Conservation (phyloP, 164 flowering plant species). For the Chloranthus sessilifolius region DNA sequence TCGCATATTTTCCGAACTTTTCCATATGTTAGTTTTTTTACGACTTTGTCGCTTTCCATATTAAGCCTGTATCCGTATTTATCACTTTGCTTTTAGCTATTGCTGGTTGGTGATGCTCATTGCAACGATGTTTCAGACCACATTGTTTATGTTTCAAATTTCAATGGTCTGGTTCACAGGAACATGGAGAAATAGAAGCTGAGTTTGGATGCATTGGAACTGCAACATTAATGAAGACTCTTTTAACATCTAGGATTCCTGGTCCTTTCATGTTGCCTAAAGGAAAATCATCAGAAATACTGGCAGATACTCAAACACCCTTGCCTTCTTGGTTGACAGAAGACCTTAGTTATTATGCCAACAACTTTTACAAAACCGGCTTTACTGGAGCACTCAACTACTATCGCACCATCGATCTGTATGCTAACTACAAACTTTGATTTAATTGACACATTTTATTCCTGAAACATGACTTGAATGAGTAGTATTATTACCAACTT, state of each 20-base stretch:
- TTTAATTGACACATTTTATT: too few relatives aligned
- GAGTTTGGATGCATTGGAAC: conserved; percentile 38
- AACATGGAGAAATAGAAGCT: conserved; percentile 50
- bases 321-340: conserved; percentile 50
- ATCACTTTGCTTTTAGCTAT: too few relatives aligned
- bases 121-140: too few relatives aligned
- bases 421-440: conserved; percentile 7
- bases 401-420: conserved; percentile 52
- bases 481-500: too few relatives aligned
- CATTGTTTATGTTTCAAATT: too few relatives aligned
- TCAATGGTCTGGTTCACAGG: too few relatives aligned
- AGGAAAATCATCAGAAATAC: background rate
- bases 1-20: too few relatives aligned
- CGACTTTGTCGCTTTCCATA: too few relatives aligned
- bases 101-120: too few relatives aligned
- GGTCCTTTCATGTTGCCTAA: conserved; percentile 31
- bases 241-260: conserved; percentile 21
- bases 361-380: conserved; percentile 44
- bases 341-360: conserved; percentile 35
- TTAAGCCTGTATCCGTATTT: too few relatives aligned
- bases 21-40: too few relatives aligned
- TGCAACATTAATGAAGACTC: conserved; percentile 37
- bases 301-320: background rate
- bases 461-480: too few relatives aligned
- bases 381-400: conserved; percentile 52